Conservation (phyloP, 495 filamentous ascomycete species). For the Penicillium crystallinum region DNA sequence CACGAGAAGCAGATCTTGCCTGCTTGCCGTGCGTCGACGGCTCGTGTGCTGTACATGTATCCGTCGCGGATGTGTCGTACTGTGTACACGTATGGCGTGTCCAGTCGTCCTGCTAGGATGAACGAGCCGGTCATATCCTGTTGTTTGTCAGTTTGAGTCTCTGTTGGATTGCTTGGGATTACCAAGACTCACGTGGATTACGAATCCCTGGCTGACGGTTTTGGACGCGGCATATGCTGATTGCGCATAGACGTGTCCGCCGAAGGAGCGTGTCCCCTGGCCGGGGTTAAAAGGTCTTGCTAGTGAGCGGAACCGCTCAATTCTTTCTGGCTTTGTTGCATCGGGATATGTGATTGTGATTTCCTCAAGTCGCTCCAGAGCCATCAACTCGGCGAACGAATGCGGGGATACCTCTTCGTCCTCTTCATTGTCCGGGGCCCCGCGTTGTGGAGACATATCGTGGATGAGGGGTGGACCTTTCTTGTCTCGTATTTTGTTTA, state of each 20-base stretch:
- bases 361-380: slow-evolving; percentile 25
- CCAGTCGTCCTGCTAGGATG: slow-evolving; percentile 46
- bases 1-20: slow-evolving; percentile 55
- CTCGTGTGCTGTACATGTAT: slow-evolving; percentile 51
- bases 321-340: slow-evolving; percentile 20
- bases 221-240: slow-evolving; percentile 56
- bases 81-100: slow-evolving; percentile 57
- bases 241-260: slow-evolving; percentile 66
- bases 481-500: neutral
- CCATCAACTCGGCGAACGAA: slow-evolving; percentile 33
- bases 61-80: slow-evolving; percentile 52
- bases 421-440: slow-evolving; percentile 3
- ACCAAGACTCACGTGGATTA: slow-evolving; percentile 53
- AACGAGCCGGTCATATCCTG: slow-evolving; percentile 67
- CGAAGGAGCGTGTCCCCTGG: slow-evolving; percentile 41
- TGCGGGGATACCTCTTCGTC: slow-evolving; percentile 13
- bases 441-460: slow-evolving; percentile 10
- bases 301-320: slow-evolving; percentile 32
- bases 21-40: slow-evolving; percentile 48
- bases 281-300: slow-evolving; percentile 30
- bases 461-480: too few species aligned
- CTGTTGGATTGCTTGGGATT: neutral
- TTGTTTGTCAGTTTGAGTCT: slow-evolving; percentile 10
- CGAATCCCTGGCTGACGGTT: slow-evolving; percentile 46
- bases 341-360: neutral